These are phyloP conservation scores for Candida michaelii DNA, from an alignment of 805 yeast species.

Conservation along the genomic window DNA sequence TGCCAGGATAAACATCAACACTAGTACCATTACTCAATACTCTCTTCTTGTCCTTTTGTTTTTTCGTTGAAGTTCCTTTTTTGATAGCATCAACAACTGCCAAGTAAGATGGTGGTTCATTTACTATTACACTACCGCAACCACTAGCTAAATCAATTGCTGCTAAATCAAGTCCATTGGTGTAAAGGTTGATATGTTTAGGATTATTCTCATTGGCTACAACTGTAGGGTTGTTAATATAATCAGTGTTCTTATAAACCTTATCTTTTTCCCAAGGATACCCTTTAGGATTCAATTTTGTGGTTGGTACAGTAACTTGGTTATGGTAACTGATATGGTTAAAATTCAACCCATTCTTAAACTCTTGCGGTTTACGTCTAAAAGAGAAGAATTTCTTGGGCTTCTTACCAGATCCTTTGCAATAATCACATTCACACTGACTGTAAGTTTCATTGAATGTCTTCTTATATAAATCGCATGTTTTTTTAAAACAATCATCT, in stretches of 20 bases:
- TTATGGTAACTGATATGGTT: conserved; percentile 5
- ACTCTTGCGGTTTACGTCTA: not conserved
- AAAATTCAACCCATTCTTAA: not conserved
- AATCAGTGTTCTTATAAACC: not conserved
- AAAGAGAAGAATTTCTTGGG: not conserved
- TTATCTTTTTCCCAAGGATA: not conserved
- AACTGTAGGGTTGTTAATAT: not conserved
- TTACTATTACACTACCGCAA: not conserved
- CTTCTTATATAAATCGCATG: conserved; percentile 9
- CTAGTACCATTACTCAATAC: not conserved
- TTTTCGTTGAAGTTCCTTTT: no score
- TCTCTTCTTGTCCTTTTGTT: not conserved
- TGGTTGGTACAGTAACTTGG: not conserved
- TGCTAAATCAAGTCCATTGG: not conserved
- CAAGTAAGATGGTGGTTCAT: not conserved
- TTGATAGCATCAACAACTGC: no score
- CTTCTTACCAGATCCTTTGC: not conserved
- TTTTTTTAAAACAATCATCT: conserved; percentile 16
- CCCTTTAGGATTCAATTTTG: not conserved
- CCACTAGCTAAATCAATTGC: conserved; percentile 4
- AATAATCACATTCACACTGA: conserved; percentile 1
- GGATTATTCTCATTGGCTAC: not conserved
- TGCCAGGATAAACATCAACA: not conserved
- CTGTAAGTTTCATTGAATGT: not conserved
- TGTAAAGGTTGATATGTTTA: conserved; percentile 1